Percentiles rank a stretch among this genome's conserved stretches.
Conservation (phyloP, 441 rosid genomes). For the Syzygium syzygioides region DNA sequence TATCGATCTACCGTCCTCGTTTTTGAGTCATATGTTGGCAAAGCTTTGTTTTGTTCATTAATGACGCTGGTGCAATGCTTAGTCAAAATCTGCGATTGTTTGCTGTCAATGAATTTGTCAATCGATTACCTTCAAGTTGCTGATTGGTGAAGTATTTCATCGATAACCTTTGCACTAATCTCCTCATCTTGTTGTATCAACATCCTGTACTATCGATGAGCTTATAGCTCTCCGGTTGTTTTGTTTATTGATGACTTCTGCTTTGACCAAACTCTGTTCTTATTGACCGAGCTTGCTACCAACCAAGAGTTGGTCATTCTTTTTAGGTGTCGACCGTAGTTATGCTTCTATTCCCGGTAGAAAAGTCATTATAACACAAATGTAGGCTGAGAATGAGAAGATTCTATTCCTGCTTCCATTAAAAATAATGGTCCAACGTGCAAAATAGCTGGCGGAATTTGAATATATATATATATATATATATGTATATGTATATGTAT, state of each 20-base stretch:
- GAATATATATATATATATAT: no score
- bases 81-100: background rate
- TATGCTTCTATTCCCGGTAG: background rate
- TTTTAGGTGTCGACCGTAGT: background rate
- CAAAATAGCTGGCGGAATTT: background rate
- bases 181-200: background rate
- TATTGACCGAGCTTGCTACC: background rate
- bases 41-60: background rate
- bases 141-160: accelerated
- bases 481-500: no score
- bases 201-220: background rate
- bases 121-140: background rate
- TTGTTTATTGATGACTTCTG: background rate
- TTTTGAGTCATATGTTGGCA: accelerated
- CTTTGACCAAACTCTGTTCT: background rate
- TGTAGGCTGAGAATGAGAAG: background rate
- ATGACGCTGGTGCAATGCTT: background rate
- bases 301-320: background rate
- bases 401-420: background rate
- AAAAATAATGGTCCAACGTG: background rate
- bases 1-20: accelerated
- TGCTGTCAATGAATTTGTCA: accelerated
- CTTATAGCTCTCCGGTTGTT: background rate
- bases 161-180: background rate
- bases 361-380: background rate